Base-by-base conservation (phyloP, 1,139 yeast genomes). In the Geotrichum klebahnii region DNA sequence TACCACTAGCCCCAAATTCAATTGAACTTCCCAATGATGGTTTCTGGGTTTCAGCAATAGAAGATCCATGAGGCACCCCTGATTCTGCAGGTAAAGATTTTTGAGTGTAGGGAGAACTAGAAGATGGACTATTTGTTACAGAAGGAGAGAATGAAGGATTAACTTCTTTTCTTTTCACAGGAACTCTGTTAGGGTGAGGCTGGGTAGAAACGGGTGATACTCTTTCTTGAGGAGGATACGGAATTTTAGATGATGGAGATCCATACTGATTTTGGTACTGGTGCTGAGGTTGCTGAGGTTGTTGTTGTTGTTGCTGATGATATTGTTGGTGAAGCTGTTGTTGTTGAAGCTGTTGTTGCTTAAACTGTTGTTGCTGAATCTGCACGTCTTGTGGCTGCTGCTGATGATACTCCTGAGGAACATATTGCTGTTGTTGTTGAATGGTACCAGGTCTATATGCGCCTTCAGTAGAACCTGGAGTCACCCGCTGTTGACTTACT, bases 121-220 rank as follows among this genome's bases (percentile, higher is more conserved):
- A 14, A 28, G 33, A 32, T 17, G 37, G 14, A 19, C 43, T 9
- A 9, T 22, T 32, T 17, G 14, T 31, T 4, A 37, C 41, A 16
- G 46, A 22, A 24, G 50, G n/a, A 17, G 50, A 33, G 12, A 50
- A 35, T 10, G 54, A n/a, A 23, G 47, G 22, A 29, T 44, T 34
- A 9, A 51, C 54, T 17, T 39, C 46, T 16, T 42, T 36, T 24
- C 50, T 48, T 24, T 46, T 39, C 1, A 48, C 54, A 10, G 54
- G 55, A 14, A 26, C 16, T 37, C 41, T 14, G 23, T 37, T 9
- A 29, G 19, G 37, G 17, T 49, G 44, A 2, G 37, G 44, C 12
- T 10, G 17, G n/a, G 17, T 23, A 12, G 41, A 20, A 2, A 37
- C 41, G n/a, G 41, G 41, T 5, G 41, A 37, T n/a, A 20, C 20